Conservation (phyloP, 2,329 filamentous ascomycete genomes). For the Graphilbum ipis-grandicollis region DNA sequence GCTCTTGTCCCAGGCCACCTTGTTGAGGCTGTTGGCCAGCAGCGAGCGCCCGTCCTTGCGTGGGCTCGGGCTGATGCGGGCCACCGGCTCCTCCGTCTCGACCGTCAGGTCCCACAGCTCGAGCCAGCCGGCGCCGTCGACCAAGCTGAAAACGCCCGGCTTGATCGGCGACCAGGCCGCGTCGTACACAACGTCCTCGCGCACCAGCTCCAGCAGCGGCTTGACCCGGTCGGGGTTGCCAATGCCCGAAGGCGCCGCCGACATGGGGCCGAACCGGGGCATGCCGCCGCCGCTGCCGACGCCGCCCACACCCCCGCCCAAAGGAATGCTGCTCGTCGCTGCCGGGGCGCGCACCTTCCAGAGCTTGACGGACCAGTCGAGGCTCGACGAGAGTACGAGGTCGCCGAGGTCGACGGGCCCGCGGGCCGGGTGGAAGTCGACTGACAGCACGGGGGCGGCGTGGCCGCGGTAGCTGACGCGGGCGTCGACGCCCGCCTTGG, state of each 20-base stretch:
- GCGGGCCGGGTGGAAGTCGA: constrained; percentile 84
- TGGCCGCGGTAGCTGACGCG: constrained; percentile 81
- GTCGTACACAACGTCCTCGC: constrained; percentile 95
- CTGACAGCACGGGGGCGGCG: constrained; percentile 84
- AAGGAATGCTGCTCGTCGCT: constrained; percentile 41
- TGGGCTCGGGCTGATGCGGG: constrained; percentile 55
- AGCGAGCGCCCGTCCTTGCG: constrained; percentile 48
- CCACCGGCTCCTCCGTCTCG: constrained; percentile 82
- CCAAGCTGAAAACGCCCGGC: constrained; percentile 84
- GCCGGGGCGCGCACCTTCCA: constrained; percentile 84
- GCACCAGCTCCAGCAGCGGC: constrained; percentile 75
- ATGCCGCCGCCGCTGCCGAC: background rate
- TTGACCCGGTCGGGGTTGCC: constrained; percentile 40
- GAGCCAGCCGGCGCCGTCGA: constrained; percentile 80
- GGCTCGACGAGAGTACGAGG: constrained; percentile 73
- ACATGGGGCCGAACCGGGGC: too few species aligned
- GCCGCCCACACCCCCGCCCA: background rate
- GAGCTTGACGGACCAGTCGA: constrained; percentile 95
- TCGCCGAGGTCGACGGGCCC: constrained; percentile 91
- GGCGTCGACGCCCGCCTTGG: constrained; percentile 86
- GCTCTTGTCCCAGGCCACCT: constrained; percentile 79
- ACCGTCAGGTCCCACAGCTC: constrained; percentile 92
- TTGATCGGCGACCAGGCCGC: constrained; percentile 89
- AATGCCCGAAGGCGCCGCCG: too few species aligned
- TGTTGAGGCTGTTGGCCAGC: constrained; percentile 78